Evolutionary conservation across 495 filamentous ascomycete genomes (phyloP).

Genomic region (Acidiella bohemica): DNA sequence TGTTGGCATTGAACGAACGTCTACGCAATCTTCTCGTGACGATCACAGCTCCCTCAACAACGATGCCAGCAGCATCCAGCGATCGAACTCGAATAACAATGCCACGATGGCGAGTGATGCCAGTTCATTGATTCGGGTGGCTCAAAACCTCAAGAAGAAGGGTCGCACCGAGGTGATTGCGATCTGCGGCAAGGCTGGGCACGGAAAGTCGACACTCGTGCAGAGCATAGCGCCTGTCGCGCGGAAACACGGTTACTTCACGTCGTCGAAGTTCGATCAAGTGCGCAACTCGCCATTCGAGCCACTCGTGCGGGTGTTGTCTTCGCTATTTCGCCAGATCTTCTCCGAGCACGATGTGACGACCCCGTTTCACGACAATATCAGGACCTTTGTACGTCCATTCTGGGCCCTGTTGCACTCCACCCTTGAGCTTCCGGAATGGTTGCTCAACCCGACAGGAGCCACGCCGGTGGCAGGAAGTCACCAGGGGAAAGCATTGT

Average conservation of each 20-base stretch:
- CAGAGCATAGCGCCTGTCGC: constrained; percentile 64
- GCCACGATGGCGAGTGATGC: too few species aligned
- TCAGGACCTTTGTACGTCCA: constrained; percentile 58
- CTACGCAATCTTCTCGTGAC: constrained; percentile 23
- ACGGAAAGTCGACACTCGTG: constrained; percentile 73
- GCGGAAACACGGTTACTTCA: constrained; percentile 64
- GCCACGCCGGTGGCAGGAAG: constrained; percentile 16
- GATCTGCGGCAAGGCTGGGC: constrained; percentile 60
- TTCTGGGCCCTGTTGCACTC: constrained; percentile 67
- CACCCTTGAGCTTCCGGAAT: constrained; percentile 64
- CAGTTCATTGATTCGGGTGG: constrained; percentile 28
- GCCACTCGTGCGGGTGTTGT: constrained; percentile 63
- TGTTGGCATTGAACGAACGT: constrained; percentile 15
- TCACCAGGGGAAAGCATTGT: not conserved
- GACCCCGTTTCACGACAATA: constrained; percentile 62
- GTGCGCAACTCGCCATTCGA: constrained; percentile 70
- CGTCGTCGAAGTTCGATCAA: constrained; percentile 74
- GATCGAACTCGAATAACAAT: constrained; percentile 5
- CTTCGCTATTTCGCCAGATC: constrained; percentile 75
- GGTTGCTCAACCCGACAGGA: constrained; percentile 42
- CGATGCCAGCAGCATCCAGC: constrained; percentile 3
- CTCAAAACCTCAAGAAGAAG: constrained; percentile 47
- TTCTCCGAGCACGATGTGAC: constrained; percentile 80
- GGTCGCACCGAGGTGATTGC: constrained; percentile 66
- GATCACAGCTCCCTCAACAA: constrained; percentile 5